Conservation (phyloP, 2,329 filamentous ascomycete genomes). For the Fusarium sp. region DNA sequence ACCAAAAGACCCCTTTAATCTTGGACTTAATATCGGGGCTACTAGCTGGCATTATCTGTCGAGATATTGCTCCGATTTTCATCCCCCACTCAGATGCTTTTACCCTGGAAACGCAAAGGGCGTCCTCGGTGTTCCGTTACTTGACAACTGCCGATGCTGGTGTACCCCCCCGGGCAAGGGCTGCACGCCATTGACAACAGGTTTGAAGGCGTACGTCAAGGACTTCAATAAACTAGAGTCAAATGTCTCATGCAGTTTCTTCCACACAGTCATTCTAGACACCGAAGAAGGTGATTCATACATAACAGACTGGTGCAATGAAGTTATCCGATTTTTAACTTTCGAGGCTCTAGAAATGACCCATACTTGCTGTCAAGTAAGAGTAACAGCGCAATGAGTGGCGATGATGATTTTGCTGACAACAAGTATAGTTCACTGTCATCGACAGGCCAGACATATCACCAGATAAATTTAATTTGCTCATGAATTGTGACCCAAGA, state of each 20-base stretch:
- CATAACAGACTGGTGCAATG: accelerated
- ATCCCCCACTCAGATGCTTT: too few relatives aligned
- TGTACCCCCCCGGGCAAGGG: accelerated
- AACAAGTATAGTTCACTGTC: accelerated
- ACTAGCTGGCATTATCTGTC: background rate
- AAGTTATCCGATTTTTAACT: background rate
- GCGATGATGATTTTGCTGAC: accelerated
- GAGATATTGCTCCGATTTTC: too few relatives aligned
- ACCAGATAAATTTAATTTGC: accelerated
- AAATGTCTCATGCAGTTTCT: accelerated
- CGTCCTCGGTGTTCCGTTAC: accelerated
- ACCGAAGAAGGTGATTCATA: accelerated
- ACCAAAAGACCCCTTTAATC: background rate
- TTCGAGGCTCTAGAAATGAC: background rate
- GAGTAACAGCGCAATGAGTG: accelerated
- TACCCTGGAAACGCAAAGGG: background rate
- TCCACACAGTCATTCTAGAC: background rate
- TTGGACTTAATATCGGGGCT: background rate
- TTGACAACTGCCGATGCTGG: background rate
- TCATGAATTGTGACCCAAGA: accelerated
- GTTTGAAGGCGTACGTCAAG: background rate
- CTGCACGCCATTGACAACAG: background rate
- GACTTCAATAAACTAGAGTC: accelerated
- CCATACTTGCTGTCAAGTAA: background rate
- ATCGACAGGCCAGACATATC: accelerated